These are phyloP conservation scores for Corylus americana DNA, from an alignment of 306 rosid genomes.

Conservation along the genomic window DNA sequence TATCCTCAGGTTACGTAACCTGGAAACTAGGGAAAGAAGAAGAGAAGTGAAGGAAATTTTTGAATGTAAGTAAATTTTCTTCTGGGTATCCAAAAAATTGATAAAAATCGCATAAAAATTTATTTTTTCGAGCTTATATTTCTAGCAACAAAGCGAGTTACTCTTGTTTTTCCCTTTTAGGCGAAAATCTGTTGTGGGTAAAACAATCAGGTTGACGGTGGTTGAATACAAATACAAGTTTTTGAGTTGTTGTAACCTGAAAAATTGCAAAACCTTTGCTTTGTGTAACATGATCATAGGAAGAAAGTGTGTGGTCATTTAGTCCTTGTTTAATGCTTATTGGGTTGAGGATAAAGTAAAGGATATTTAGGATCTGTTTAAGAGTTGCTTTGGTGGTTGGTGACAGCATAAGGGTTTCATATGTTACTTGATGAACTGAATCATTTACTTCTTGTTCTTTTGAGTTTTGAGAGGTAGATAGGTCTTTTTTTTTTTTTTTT, in stretches of 20 bases:
- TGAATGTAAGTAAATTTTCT: neutral
- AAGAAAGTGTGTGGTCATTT: neutral
- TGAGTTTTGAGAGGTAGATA: neutral
- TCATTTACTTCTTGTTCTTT: neutral
- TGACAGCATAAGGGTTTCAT: neutral
- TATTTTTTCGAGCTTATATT: neutral
- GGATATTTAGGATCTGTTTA: neutral
- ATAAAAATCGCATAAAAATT: neutral
- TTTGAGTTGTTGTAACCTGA: neutral
- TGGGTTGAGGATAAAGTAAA: neutral
- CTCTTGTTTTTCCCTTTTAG: neutral
- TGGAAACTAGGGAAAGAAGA: neutral
- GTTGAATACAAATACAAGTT: neutral
- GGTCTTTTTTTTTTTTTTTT: too few relatives aligned
- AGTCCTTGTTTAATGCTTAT: neutral
- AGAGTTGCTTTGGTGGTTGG: neutral
- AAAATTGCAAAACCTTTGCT: neutral
- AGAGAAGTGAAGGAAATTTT: neutral
- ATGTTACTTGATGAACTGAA: neutral
- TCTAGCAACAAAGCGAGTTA: neutral
- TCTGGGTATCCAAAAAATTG: neutral
- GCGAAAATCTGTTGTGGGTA: neutral
- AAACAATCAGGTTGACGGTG: neutral
- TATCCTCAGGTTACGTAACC: neutral
- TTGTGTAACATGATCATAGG: neutral